These are phyloP conservation scores for Pulveroboletus sp. DNA, from an alignment of 768 basidiomycete genomes.

Conservation along the genomic window DNA sequence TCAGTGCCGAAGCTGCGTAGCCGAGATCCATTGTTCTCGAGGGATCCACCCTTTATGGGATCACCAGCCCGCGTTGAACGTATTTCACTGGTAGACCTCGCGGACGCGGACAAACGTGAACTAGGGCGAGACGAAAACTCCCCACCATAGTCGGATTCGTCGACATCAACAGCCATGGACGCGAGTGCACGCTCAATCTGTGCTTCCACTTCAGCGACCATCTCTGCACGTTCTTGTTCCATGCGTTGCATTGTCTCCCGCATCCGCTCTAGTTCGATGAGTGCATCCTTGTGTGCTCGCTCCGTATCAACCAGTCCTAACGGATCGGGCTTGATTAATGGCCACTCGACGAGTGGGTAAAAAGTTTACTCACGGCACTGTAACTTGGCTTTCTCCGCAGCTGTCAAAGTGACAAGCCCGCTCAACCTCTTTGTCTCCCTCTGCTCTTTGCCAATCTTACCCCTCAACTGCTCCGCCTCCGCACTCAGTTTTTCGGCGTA, in stretches of 20 bases:
- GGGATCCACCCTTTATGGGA: conserved; percentile 39
- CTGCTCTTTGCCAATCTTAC: conserved; percentile 89
- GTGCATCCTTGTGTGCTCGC: conserved; percentile 70
- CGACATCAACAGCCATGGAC: conserved; percentile 76
- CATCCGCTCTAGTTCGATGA: conserved; percentile 81
- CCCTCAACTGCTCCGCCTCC: conserved; percentile 79
- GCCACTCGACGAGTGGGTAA: neutral
- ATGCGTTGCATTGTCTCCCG: conserved; percentile 78
- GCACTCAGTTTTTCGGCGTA: conserved; percentile 87
- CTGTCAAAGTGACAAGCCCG: conserved; percentile 70
- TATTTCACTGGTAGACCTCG: conserved; percentile 39
- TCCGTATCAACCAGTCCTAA: conserved; percentile 82
- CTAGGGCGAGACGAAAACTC: conserved; percentile 56
- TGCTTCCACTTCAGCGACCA: conserved; percentile 91
- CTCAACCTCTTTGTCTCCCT: conserved; percentile 82
- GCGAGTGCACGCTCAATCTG: conserved; percentile 85
- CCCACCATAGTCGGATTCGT: conserved; percentile 64
- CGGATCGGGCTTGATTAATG: neutral
- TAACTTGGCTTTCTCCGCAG: conserved; percentile 72
- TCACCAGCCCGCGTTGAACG: conserved; percentile 62
- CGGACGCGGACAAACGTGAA: conserved; percentile 60
- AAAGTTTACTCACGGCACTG: conserved; percentile 59
- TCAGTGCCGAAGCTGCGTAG: conserved; percentile 75
- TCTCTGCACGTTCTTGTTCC: conserved; percentile 81
- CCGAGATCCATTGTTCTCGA: conserved; percentile 29